Conservation (phyloP, 441 rosid species). For the Metrosideros polymorpha region DNA sequence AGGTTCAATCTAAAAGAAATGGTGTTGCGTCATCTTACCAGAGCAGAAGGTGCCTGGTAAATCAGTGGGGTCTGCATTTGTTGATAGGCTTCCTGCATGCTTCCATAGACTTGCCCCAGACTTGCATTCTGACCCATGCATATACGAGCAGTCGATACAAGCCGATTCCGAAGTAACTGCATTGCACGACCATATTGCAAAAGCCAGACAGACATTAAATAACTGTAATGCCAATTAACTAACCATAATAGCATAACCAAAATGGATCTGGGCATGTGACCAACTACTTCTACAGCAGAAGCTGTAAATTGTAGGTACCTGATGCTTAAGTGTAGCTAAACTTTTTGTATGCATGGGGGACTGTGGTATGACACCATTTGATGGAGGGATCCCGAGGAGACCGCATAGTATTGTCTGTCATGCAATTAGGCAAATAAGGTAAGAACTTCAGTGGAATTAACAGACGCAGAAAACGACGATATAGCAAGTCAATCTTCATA, state of each 20-base stretch:
- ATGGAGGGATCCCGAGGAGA: conserved; percentile 57
- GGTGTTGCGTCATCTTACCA: conserved; percentile 16
- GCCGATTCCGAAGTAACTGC: conserved; percentile 47
- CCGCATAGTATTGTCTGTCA: conserved; percentile 52
- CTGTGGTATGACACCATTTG: conserved; percentile 69
- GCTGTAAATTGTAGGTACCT: conserved; percentile 19
- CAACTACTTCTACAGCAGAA: background rate
- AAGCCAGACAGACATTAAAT: background rate
- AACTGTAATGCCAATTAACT: background rate
- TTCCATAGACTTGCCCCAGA: conserved; percentile 43
- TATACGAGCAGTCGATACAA: conserved; percentile 43
- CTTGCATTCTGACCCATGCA: conserved; percentile 38
- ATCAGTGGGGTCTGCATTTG: conserved; percentile 51
- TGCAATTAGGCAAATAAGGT: background rate
- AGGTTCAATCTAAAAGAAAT: background rate
- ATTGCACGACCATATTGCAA: background rate
- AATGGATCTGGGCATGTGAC: background rate
- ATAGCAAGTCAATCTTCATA: conserved; percentile 10
- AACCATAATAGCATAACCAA: background rate
- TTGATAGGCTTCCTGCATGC: conserved; percentile 61
- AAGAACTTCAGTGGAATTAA: background rate
- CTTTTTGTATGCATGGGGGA: conserved; percentile 75
- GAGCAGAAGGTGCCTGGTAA: conserved; percentile 41
- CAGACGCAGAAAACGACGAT: background rate
- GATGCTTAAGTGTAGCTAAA: conserved; percentile 54